Evolutionary conservation across 2,329 filamentous ascomycete species (phyloP), one percentile per base, ranked within the genome.

Genomic region (Alternaria sp.): DNA sequence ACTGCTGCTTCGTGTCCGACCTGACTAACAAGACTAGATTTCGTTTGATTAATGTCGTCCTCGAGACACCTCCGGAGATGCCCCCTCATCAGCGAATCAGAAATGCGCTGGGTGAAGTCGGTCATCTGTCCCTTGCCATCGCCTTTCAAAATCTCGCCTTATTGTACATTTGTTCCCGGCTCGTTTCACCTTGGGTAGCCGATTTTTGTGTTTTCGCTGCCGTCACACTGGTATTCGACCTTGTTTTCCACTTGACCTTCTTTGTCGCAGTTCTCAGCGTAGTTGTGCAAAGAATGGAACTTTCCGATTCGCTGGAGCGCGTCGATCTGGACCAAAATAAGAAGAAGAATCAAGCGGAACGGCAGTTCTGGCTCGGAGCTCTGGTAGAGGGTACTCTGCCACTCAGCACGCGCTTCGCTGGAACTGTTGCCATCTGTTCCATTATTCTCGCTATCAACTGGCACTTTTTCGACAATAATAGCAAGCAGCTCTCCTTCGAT

Each of bases 231-330:
- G 77, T 90, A 0, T 89, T 93, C 68, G 91, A 94, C 75, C 90
- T 90, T 61, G 87, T 93, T 69, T 93, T 90, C 69, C 82, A 93
- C 23, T 84, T 91, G 7, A 93, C 90, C 0, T 93, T 93, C 77
- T 93, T 94, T 70, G 81, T 93, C 3, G 87, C 90, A 1, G 90
- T 94, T 11, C 80, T 94, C 24, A 93, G 90, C 69, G 88, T 94
- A 41, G 91, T 94, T 73, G 90, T 94, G 9, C 85, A 88, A 23
- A 84, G 91, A 65, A 86, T 90, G 56, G 91, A 94, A 77, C 83
- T 94, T 0, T 87, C 88, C 65, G 90, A 94, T 71, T 88, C 89
- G 2, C 79, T 93, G 9, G 86, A 80, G 36, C 73, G 80, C 33
- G 71, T 77, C 40, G 79, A 78, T 52, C 57, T 72, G 26, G 58